These are phyloP conservation scores for Streptanthus diversifolius DNA, from an alignment of 345 rosid genomes.

Conservation along the genomic window DNA sequence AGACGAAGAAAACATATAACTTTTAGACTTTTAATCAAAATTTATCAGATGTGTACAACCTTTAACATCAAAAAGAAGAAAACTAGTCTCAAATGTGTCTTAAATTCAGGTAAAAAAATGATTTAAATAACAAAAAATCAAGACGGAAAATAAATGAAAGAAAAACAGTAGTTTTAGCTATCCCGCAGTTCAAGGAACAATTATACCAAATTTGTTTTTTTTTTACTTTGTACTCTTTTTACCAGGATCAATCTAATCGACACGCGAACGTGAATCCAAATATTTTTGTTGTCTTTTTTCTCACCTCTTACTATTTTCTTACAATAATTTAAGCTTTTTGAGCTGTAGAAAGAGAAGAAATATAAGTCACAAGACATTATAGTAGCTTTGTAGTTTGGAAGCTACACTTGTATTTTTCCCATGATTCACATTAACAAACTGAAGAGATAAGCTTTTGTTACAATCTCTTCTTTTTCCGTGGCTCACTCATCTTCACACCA, in stretches of 20 bases:
- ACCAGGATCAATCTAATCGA: constrained; percentile 21
- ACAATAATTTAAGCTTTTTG: constrained; percentile 21
- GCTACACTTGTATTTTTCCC: constrained; percentile 24
- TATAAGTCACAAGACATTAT: constrained; percentile 25
- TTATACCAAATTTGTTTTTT: neutral
- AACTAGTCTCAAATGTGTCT: neutral
- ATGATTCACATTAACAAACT: constrained; percentile 22
- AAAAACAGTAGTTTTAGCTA: neutral
- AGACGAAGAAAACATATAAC: neutral
- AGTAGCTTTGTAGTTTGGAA: constrained; percentile 27
- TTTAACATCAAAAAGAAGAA: neutral
- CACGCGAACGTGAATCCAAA: constrained; percentile 28
- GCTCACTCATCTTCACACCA: constrained; percentile 18
- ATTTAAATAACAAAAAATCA: neutral
- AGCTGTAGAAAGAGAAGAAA: constrained; percentile 24
- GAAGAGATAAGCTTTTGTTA: constrained; percentile 27
- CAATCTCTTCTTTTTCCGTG: constrained; percentile 17
- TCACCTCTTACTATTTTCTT: constrained; percentile 22
- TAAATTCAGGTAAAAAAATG: neutral
- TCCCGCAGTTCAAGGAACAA: neutral
- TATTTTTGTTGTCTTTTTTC: constrained; percentile 5
- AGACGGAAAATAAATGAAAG: neutral
- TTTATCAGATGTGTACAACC: neutral
- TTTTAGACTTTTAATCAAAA: neutral
- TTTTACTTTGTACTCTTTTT: neutral